Percentiles rank a stretch among this genome's conserved stretches.
phyloP scores from a whole-genome alignment of 371 early-diverging fungal genomes.

The Dichotomocladium elegans region DNA sequence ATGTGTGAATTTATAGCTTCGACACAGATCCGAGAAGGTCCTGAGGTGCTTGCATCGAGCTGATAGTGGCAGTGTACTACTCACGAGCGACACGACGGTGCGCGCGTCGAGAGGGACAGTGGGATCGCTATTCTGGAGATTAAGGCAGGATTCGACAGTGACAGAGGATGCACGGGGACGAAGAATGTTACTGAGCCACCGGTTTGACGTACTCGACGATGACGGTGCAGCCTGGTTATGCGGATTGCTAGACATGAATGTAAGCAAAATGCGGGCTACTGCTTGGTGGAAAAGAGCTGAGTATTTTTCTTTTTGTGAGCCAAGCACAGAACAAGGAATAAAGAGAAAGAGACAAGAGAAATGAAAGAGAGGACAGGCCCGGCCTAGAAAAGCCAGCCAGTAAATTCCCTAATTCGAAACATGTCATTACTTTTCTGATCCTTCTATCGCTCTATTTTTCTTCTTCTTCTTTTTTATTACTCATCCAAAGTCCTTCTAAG shows the following conservation, averaged over 20 bases:
- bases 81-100: conserved; percentile 33
- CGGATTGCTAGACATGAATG: conserved; percentile 22
- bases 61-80: conserved; percentile 19
- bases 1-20: conserved; percentile 56
- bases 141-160: conserved; percentile 46
- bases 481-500: too few relatives aligned
- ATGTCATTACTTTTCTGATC: too few relatives aligned
- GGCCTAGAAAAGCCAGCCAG: too few relatives aligned
- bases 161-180: conserved; percentile 40
- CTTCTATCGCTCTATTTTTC: too few relatives aligned
- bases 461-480: too few relatives aligned
- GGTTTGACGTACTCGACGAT: conserved; percentile 19
- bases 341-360: neutral
- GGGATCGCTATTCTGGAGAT: conserved; percentile 25
- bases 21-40: conserved; percentile 38
- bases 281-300: neutral
- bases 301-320: neutral
- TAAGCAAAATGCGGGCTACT: too few relatives aligned
- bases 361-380: too few relatives aligned
- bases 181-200: conserved; percentile 44
- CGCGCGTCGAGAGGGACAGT: conserved; percentile 42
- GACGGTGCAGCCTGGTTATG: conserved; percentile 19
- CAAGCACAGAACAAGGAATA: neutral
- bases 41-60: conserved; percentile 35
- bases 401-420: too few relatives aligned